Conservation (phyloP, 768 basidiomycete species). For the Trametes sanguinea region DNA sequence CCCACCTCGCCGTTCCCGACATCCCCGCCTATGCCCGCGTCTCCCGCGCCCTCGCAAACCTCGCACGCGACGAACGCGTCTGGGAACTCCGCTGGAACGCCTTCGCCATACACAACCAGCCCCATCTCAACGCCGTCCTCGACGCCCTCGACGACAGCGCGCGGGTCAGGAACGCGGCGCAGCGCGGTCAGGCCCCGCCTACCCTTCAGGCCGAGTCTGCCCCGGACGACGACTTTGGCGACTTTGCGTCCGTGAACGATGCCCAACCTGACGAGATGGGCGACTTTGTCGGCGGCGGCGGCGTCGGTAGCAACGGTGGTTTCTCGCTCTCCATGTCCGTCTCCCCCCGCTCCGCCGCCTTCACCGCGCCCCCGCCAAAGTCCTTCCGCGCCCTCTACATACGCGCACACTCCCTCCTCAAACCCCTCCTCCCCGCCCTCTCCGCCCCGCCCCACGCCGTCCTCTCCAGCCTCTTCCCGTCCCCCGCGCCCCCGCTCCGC, state of each 20-base stretch:
- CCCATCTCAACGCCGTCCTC: slow-evolving; percentile 47
- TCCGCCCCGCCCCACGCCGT: slow-evolving; percentile 66
- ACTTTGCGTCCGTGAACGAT: slow-evolving; percentile 57
- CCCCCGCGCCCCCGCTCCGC: slow-evolving; percentile 40
- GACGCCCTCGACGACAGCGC: slow-evolving; percentile 58
- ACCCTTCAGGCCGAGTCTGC: slow-evolving; percentile 56
- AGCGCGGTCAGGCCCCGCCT: slow-evolving; percentile 54
- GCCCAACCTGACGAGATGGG: slow-evolving; percentile 46
- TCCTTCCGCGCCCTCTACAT: slow-evolving; percentile 60
- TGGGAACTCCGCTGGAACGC: slow-evolving; percentile 78
- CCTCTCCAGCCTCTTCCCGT: slow-evolving; percentile 51
- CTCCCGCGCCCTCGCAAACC: slow-evolving; percentile 60
- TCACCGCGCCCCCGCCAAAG: slow-evolving; percentile 35
- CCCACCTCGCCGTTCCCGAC: slow-evolving; percentile 77
- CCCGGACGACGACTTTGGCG: slow-evolving; percentile 86
- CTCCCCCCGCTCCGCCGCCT: slow-evolving; percentile 29
- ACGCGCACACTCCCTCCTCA: slow-evolving; percentile 65
- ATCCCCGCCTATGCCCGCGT: slow-evolving; percentile 72
- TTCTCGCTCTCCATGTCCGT: slow-evolving; percentile 27
- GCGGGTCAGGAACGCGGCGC: slow-evolving; percentile 40
- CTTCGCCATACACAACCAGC: slow-evolving; percentile 50
- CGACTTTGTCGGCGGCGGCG: slow-evolving; percentile 46
- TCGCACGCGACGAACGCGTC: slow-evolving; percentile 69
- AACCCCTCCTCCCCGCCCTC: slow-evolving; percentile 58
- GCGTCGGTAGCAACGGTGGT: slow-evolving; percentile 13